Conservation (phyloP, 495 filamentous ascomycete genomes). For the Xylaria palmicola region DNA sequence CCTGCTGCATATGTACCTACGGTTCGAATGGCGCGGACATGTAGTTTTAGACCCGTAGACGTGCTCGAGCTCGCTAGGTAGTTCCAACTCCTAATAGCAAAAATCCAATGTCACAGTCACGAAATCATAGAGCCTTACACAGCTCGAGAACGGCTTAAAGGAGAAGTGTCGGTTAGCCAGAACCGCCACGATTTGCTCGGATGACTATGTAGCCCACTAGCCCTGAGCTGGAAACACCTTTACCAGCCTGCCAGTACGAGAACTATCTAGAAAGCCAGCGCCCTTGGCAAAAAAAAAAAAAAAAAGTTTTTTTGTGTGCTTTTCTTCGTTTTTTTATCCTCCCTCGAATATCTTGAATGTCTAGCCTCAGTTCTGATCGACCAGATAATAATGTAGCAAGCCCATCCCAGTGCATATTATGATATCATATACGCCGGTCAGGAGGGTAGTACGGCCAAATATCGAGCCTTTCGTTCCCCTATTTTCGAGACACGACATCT, state of each 20-base stretch:
- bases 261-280: slow-evolving; percentile 27
- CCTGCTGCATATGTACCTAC: slow-evolving; percentile 7
- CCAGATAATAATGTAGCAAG: not conserved
- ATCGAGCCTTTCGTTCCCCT: not conserved
- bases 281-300: slow-evolving; percentile 16
- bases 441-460: not conserved
- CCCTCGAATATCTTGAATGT: not conserved
- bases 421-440: not conserved
- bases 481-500: not conserved
- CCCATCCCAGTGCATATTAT: not conserved
- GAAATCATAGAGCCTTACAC: too few relatives aligned
- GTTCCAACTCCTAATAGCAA: too few relatives aligned
- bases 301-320: slow-evolving; percentile 19
- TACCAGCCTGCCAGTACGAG: slow-evolving; percentile 22
- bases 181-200: slow-evolving; percentile 29
- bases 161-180: slow-evolving; percentile 18
- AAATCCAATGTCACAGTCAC: too few relatives aligned
- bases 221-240: slow-evolving; percentile 11
- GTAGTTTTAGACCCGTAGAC: too few relatives aligned
- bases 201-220: slow-evolving; percentile 30
- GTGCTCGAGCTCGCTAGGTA: too few relatives aligned
- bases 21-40: slow-evolving; percentile 14
- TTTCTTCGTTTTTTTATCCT: slow-evolving; percentile 14
- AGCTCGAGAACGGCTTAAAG: slow-evolving; percentile 15
- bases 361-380: not conserved